Evolutionary conservation across 2,329 filamentous ascomycete species (phyloP).

Genomic region (Aspergillus sp.): DNA sequence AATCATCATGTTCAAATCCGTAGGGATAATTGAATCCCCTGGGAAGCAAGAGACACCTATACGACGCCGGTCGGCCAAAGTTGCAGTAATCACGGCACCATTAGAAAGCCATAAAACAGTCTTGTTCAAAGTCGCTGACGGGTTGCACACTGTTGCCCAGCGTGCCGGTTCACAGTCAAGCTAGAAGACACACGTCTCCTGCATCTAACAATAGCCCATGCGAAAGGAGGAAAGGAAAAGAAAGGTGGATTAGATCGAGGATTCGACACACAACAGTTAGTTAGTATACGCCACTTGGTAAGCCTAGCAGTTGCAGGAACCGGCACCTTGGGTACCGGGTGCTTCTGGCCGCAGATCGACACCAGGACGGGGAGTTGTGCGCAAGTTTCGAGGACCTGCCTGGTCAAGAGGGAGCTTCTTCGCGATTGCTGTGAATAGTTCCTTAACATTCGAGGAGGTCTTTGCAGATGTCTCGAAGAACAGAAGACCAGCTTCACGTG

Average conservation of each 20-base stretch:
- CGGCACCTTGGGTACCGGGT: slow-evolving; percentile 60
- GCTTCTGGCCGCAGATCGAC: slow-evolving; percentile 68
- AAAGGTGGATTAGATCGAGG: slow-evolving; percentile 12
- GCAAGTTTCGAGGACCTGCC: slow-evolving; percentile 83
- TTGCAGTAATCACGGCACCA: slow-evolving; percentile 16
- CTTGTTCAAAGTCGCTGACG: slow-evolving; percentile 16
- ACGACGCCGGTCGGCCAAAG: slow-evolving; percentile 9
- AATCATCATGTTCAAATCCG: background rate
- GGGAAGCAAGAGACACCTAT: slow-evolving; percentile 7
- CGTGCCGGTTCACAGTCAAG: slow-evolving; percentile 12
- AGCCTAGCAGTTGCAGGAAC: slow-evolving; percentile 65
- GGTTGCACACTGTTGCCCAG: slow-evolving; percentile 6
- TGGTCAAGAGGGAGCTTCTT: slow-evolving; percentile 97
- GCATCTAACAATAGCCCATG: slow-evolving; percentile 21
- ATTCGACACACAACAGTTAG: slow-evolving; percentile 9
- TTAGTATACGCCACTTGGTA: slow-evolving; percentile 8
- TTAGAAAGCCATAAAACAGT: slow-evolving; percentile 18
- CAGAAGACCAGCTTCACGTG: slow-evolving; percentile 85
- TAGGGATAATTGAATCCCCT: slow-evolving; percentile 5
- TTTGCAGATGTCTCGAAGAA: slow-evolving; percentile 99
- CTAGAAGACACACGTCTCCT: slow-evolving; percentile 17
- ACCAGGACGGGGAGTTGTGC: slow-evolving; percentile 64
- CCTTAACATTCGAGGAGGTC: slow-evolving; percentile 92
- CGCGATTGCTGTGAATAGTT: slow-evolving; percentile 95
- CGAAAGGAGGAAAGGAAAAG: slow-evolving; percentile 10